A percentile compares a stretch with the other conserved stretches of the same genome.
phyloP scores from a whole-genome alignment of 805 yeast genomes.

The Sugiyamaella boreocaroliniensis region DNA sequence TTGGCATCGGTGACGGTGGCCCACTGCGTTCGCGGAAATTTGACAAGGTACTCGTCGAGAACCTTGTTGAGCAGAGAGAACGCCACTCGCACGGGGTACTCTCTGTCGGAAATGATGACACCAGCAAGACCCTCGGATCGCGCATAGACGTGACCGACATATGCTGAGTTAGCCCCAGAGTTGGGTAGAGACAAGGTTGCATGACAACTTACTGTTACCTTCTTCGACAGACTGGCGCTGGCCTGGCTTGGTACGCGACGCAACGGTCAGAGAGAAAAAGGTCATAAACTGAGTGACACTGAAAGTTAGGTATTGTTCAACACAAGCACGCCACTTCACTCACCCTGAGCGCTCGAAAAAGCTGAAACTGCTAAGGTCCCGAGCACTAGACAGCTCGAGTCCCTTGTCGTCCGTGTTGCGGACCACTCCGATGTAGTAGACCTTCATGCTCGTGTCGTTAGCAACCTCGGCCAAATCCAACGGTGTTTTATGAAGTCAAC shows the following conservation, averaged over 20 bases:
- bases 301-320: neutral
- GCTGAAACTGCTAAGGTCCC: constrained; percentile 78
- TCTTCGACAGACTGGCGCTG: constrained; percentile 94
- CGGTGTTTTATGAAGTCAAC: neutral
- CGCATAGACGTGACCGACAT: constrained; percentile 86
- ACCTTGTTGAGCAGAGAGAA: constrained; percentile 86
- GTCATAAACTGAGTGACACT: constrained; percentile 90
- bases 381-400: constrained; percentile 68
- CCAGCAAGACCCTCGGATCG: constrained; percentile 89
- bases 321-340: neutral
- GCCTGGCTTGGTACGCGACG: constrained; percentile 79
- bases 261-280: constrained; percentile 84
- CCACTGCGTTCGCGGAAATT: constrained; percentile 76
- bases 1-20: constrained; percentile 35
- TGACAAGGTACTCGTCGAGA: constrained; percentile 80
- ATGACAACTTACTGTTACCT: constrained; percentile 35
- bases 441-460: constrained; percentile 54
- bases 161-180: constrained; percentile 32
- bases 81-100: constrained; percentile 95
- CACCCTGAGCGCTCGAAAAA: constrained; percentile 72
- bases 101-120: constrained; percentile 87
- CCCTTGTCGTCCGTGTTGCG: constrained; percentile 56
- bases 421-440: constrained; percentile 82
- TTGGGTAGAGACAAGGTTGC: neutral
- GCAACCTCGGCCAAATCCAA: neutral